These are phyloP conservation scores for Pseudonitzschia delicatissima DNA, from an alignment of 108 stramenopile genomes.

Conservation along the genomic window DNA sequence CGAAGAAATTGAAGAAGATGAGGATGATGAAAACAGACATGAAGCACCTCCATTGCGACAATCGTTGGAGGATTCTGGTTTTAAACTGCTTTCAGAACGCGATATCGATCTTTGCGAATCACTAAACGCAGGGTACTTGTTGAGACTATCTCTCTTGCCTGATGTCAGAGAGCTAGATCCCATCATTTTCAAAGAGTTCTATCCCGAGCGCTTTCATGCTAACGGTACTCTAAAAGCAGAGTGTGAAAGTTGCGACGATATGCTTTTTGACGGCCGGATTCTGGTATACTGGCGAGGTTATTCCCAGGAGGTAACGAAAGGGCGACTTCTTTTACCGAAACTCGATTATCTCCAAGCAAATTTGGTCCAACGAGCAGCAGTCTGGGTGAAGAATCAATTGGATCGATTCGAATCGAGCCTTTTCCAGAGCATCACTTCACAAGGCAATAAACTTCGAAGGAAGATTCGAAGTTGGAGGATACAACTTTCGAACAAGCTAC, in stretches of 20 bases:
- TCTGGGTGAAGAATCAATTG: conserved; percentile 37
- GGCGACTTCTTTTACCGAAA: conserved; percentile 66
- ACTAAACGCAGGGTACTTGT: conserved; percentile 76
- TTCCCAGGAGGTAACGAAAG: conserved; percentile 63
- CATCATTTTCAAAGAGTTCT: conserved; percentile 52
- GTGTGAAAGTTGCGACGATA: conserved; percentile 12
- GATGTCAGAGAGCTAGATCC: conserved; percentile 58
- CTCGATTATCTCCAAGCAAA: conserved; percentile 83
- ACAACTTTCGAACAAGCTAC: neutral
- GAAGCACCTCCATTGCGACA: conserved; percentile 39
- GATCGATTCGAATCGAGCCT: conserved; percentile 29
- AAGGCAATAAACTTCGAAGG: conserved; percentile 1
- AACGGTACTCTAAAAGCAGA: conserved; percentile 18
- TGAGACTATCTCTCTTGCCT: conserved; percentile 66
- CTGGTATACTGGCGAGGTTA: conserved; percentile 80
- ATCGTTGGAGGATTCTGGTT: conserved; percentile 76
- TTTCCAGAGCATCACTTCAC: neutral
- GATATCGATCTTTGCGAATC: conserved; percentile 79
- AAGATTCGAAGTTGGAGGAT: neutral
- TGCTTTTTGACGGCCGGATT: conserved; percentile 66
- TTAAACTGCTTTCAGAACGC: conserved; percentile 54
- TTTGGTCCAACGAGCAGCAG: conserved; percentile 68
- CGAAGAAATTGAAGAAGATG: conserved; percentile 2
- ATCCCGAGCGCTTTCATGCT: conserved; percentile 51
- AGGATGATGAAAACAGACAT: conserved; percentile 25